Evolutionary conservation across 345 rosid genomes (phyloP).

Genomic region (Barbarea vulgaris): DNA sequence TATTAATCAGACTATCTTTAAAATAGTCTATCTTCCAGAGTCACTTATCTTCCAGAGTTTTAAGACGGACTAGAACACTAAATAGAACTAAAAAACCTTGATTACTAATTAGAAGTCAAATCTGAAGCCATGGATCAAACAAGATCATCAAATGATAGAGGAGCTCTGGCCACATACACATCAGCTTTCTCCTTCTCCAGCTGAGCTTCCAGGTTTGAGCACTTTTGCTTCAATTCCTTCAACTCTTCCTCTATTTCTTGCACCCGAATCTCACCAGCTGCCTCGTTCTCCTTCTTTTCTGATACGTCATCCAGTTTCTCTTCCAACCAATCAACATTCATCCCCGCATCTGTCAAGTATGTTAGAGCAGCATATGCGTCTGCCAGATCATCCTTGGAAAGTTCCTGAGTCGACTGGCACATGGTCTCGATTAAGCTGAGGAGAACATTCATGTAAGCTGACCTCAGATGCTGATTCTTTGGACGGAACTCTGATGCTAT

Average conservation of each 20-base stretch:
- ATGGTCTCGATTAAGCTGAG: background rate
- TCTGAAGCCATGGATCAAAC: slow-evolving; percentile 9
- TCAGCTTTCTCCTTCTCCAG: slow-evolving; percentile 21
- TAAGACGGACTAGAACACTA: background rate
- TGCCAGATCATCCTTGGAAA: background rate
- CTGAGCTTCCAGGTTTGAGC: slow-evolving; percentile 5
- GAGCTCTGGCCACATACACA: background rate
- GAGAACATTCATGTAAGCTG: slow-evolving; percentile 23
- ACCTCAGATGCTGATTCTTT: background rate
- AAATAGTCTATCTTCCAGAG: too few species aligned
- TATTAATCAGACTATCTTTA: too few species aligned
- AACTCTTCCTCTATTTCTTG: background rate
- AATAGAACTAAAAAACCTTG: background rate
- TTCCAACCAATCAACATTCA: slow-evolving; percentile 24
- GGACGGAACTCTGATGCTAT: slow-evolving; percentile 8
- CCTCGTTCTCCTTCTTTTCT: background rate
- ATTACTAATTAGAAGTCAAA: background rate
- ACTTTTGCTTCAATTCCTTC: slow-evolving; percentile 4
- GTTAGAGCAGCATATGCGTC: background rate
- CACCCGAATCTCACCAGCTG: background rate
- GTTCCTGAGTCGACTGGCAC: slow-evolving; percentile 5
- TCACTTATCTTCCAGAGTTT: background rate
- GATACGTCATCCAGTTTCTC: background rate
- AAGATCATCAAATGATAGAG: slow-evolving; percentile 10
- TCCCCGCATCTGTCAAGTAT: background rate